A percentile compares a stretch with the other conserved stretches of the same genome.
These are phyloP conservation scores for Kitagawia praeruptora DNA, from an alignment of 129 eudicot genomes.

Conservation along the genomic window DNA sequence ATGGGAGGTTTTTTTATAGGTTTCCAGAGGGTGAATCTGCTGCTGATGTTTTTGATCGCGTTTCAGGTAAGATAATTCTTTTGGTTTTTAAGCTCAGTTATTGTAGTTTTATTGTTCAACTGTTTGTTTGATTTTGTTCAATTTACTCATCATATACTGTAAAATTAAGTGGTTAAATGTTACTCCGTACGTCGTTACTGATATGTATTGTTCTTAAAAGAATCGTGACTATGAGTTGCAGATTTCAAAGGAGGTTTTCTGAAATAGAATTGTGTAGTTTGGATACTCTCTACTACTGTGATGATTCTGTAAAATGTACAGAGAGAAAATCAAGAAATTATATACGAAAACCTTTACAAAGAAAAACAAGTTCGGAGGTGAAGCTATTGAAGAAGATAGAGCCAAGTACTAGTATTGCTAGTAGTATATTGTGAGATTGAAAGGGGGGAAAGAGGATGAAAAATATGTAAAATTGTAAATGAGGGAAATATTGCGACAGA, in stretches of 20 bases:
- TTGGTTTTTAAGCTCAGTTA: background rate
- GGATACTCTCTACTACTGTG: background rate
- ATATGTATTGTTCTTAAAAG: too few species aligned
- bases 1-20: constrained; percentile 73
- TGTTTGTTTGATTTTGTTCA: background rate
- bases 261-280: background rate
- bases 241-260: background rate
- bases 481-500: background rate
- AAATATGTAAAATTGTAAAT: background rate
- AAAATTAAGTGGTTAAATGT: too few species aligned
- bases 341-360: background rate
- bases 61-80: constrained; percentile 48
- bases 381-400: background rate
- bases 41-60: constrained; percentile 84
- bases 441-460: background rate
- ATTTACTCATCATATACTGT: background rate
- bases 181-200: too few species aligned
- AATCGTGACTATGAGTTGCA: background rate
- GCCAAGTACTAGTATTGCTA: background rate
- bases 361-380: background rate
- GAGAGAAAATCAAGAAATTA: background rate
- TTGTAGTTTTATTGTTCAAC: background rate
- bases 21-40: constrained; percentile 91
- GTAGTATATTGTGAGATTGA: background rate
- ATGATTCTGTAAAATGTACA: background rate